Evolutionary conservation across 305 asterid species (phyloP).

Genomic region (Solanum hybrid): DNA sequence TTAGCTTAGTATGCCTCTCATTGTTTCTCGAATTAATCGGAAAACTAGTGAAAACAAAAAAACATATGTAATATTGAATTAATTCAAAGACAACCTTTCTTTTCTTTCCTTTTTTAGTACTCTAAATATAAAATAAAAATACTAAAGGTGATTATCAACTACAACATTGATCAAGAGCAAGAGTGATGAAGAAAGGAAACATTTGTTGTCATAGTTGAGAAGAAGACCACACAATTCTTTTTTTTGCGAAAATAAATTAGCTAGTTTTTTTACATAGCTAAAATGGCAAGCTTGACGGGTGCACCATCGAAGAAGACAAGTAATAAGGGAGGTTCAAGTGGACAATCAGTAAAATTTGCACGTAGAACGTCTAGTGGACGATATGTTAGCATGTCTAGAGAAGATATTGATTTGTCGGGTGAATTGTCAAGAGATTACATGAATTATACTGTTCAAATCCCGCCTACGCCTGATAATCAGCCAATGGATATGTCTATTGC

Average conservation of each 20-base stretch:
- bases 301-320: conserved; percentile 23
- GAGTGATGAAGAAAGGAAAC: background rate
- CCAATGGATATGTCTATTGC: conserved; percentile 42
- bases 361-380: conserved; percentile 40
- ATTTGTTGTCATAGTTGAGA: background rate
- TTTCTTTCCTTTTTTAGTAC: background rate
- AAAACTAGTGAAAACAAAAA: background rate
- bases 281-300: conserved; percentile 16
- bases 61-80: background rate
- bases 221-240: background rate
- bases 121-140: background rate
- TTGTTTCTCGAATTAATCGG: background rate
- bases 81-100: background rate
- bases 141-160: background rate
- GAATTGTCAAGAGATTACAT: conserved; percentile 44
- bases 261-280: background rate
- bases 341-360: conserved; percentile 35
- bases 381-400: conserved; percentile 33
- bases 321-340: background rate
- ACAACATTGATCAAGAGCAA: background rate
- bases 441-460: conserved; percentile 44
- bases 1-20: background rate
- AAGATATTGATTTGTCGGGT: conserved; percentile 32
- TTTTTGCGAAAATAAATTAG: background rate
- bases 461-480: conserved; percentile 47